Evolutionary conservation across 805 yeast genomes (phyloP).

Genomic region (Candida glaebosa): DNA sequence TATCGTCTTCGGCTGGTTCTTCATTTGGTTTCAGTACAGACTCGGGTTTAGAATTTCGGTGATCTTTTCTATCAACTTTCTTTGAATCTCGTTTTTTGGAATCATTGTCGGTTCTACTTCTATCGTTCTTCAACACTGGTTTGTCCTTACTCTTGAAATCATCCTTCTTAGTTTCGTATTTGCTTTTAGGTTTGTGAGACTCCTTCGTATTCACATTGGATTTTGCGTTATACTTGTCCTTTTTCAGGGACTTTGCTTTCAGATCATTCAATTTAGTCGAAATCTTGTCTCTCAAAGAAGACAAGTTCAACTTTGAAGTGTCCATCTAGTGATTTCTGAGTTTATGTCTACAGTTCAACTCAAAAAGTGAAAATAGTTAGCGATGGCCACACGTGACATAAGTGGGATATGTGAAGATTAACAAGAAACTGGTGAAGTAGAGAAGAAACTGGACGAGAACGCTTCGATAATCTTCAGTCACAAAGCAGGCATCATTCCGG

Average conservation of each 20-base stretch:
- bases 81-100: constrained; percentile 11
- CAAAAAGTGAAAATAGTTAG: neutral
- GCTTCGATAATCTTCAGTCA: too few species aligned
- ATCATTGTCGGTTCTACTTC: constrained; percentile 7
- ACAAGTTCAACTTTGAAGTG: constrained; percentile 41
- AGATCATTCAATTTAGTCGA: constrained; percentile 43
- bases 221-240: constrained; percentile 6
- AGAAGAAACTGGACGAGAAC: neutral
- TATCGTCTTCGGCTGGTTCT: constrained; percentile 23
- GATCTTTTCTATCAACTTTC: constrained; percentile 1
- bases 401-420: neutral
- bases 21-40: constrained; percentile 6
- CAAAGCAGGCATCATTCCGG: too few species aligned
- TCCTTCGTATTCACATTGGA: neutral
- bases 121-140: constrained; percentile 3
- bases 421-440: neutral
- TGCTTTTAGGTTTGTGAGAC: constrained; percentile 1
- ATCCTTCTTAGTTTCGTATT: constrained; percentile 6
- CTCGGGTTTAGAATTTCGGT: neutral
- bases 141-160: neutral
- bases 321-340: constrained; percentile 31
- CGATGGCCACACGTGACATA: constrained; percentile 3
- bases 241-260: constrained; percentile 9
- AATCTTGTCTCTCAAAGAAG: constrained; percentile 65
- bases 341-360: neutral